Evolutionary conservation across 2,329 filamentous ascomycete genomes (phyloP).

Genomic region (Sarocladiaceae sp.): DNA sequence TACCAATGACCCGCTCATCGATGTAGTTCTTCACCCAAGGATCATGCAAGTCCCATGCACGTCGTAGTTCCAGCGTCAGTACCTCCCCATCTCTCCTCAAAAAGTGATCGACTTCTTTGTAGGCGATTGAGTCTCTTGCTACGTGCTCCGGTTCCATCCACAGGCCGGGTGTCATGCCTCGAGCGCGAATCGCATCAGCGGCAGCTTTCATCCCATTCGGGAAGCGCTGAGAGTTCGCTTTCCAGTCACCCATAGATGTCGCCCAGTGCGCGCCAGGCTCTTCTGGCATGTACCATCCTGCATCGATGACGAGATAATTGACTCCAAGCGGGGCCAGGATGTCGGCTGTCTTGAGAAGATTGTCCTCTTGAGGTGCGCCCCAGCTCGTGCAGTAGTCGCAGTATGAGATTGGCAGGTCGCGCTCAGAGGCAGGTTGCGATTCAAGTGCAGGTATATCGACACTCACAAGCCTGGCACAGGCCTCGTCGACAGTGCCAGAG

Average conservation of each 20-base stretch:
- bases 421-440: not conserved
- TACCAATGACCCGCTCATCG: not conserved
- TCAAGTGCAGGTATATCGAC: not conserved
- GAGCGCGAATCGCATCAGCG: not conserved
- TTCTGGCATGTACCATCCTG: not conserved
- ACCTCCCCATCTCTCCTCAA: not conserved
- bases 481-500: not conserved
- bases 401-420: not conserved
- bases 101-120: not conserved
- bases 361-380: not conserved
- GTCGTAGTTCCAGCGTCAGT: slow-evolving; percentile 1
- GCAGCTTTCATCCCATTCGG: not conserved
- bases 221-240: not conserved
- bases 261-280: not conserved
- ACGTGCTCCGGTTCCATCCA: slow-evolving; percentile 4
- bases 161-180: not conserved
- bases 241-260: not conserved
- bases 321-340: not conserved
- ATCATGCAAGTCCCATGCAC: not conserved
- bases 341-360: not conserved
- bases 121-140: not conserved
- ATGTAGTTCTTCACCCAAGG: slow-evolving; percentile 1
- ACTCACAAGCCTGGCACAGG: not conserved
- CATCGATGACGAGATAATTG: not conserved
- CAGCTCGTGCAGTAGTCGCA: not conserved